Percentiles rank a stretch among this genome's conserved stretches.
phyloP scores from a whole-genome alignment of 495 filamentous ascomycete species.

The Aspergillus avenaceus region DNA sequence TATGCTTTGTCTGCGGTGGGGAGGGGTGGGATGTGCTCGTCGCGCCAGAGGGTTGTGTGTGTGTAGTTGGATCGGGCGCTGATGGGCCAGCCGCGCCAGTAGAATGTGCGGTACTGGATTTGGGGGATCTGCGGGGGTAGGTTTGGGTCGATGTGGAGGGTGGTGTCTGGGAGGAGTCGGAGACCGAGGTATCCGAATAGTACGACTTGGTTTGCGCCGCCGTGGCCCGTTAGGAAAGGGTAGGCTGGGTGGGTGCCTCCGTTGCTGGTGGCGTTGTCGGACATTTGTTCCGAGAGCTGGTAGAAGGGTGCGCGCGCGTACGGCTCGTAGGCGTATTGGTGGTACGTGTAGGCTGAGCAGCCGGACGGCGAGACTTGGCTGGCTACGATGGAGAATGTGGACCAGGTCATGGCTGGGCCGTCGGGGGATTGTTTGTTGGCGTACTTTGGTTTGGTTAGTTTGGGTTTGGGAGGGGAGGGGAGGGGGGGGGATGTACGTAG shows the following conservation, averaged over 20 bases:
- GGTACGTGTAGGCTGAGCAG: constrained; percentile 61
- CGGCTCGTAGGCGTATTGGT: constrained; percentile 55
- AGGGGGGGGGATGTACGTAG: constrained; percentile 38
- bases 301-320: constrained; percentile 49
- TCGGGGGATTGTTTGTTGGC: constrained; percentile 59
- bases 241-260: constrained; percentile 64
- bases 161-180: constrained; percentile 46
- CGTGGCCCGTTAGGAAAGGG: constrained; percentile 65
- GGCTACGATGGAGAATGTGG: constrained; percentile 59
- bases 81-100: constrained; percentile 65
- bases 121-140: constrained; percentile 59
- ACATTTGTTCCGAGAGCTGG: constrained; percentile 63
- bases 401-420: constrained; percentile 66
- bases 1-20: constrained; percentile 44
- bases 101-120: constrained; percentile 62
- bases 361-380: constrained; percentile 55
- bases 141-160: constrained; percentile 53
- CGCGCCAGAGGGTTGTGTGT: constrained; percentile 58
- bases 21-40: constrained; percentile 24
- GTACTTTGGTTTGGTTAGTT: constrained; percentile 34
- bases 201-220: constrained; percentile 58
- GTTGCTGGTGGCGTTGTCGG: constrained; percentile 60
- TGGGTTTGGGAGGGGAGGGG: background rate
- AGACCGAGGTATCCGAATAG: constrained; percentile 61
- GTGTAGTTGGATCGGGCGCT: constrained; percentile 59